Percentiles rank a stretch among this genome's conserved stretches.
Conservation (phyloP, 2,329 filamentous ascomycete genomes). For the Apiospora malaysiana region DNA sequence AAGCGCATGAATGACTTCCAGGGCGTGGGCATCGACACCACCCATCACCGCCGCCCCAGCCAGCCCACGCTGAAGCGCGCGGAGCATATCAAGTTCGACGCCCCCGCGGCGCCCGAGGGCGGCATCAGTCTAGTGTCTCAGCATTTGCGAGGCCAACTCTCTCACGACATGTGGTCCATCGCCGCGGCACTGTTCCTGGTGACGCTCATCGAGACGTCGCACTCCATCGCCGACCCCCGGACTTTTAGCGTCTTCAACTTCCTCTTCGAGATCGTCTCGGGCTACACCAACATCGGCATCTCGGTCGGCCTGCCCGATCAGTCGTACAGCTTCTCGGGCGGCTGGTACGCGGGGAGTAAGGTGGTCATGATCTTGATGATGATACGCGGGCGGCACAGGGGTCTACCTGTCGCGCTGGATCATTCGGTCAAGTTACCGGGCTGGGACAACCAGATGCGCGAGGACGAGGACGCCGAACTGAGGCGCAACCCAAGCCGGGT, state of each 20-base stretch:
- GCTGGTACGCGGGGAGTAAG: conserved; percentile 78
- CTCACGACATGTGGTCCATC: conserved; percentile 97
- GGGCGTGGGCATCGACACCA: conserved; percentile 29
- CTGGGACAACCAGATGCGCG: conserved; percentile 19
- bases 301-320: conserved; percentile 79
- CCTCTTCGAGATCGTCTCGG: conserved; percentile 86
- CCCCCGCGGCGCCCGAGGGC: conserved; percentile 19
- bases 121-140: conserved; percentile 19
- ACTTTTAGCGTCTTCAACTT: conserved; percentile 70
- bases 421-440: conserved; percentile 30
- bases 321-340: conserved; percentile 80
- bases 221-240: conserved; percentile 65
- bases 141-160: conserved; percentile 90
- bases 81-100: conserved; percentile 25
- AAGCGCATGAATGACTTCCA: conserved; percentile 32
- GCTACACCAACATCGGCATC: conserved; percentile 93
- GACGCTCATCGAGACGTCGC: conserved; percentile 80
- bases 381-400: conserved; percentile 72
- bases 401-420: conserved; percentile 70
- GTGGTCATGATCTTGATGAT: conserved; percentile 73
- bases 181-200: conserved; percentile 94
- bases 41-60: not conserved
- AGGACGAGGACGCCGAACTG: conserved; percentile 25
- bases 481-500: not conserved
- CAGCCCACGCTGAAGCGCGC: conserved; percentile 28